These are phyloP conservation scores for Boletus insuetus DNA, from an alignment of 768 basidiomycete species.

Conservation along the genomic window DNA sequence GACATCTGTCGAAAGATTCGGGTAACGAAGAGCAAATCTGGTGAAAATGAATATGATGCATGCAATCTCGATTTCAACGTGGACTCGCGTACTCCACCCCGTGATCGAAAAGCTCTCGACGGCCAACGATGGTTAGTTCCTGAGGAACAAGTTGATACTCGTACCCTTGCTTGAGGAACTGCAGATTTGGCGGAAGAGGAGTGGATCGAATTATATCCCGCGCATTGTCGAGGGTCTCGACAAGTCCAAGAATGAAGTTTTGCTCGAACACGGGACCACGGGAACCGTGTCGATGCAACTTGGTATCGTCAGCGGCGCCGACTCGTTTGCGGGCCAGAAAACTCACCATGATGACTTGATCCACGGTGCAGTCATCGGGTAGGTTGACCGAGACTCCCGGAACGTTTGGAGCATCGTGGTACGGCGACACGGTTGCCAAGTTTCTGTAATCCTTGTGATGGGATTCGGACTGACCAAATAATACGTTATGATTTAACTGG, in stretches of 20 bases:
- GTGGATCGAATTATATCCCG: constrained; percentile 24
- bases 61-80: neutral
- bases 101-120: constrained; percentile 39
- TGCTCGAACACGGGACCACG: constrained; percentile 37
- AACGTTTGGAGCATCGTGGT: constrained; percentile 31
- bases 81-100: constrained; percentile 33
- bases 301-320: neutral
- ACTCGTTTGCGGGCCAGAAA: neutral
- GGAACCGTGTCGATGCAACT: constrained; percentile 44
- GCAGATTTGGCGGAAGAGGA: constrained; percentile 32
- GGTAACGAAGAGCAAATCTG: constrained; percentile 25
- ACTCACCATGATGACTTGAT: constrained; percentile 39
- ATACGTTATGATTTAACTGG: neutral
- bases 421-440: constrained; percentile 38
- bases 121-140: constrained; percentile 37
- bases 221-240: constrained; percentile 28
- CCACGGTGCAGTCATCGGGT: constrained; percentile 37
- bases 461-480: neutral
- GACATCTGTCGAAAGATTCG: constrained; percentile 17
- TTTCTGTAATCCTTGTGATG: constrained; percentile 6
- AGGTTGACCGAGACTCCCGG: constrained; percentile 29
- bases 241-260: constrained; percentile 32
- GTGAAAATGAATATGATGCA: neutral
- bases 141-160: constrained; percentile 32
- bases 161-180: constrained; percentile 39